Percentiles rank a stretch among this genome's conserved stretches.
Conservation (phyloP, 2,329 filamentous ascomycete genomes). For the Aspergillus pseudoglaucus region DNA sequence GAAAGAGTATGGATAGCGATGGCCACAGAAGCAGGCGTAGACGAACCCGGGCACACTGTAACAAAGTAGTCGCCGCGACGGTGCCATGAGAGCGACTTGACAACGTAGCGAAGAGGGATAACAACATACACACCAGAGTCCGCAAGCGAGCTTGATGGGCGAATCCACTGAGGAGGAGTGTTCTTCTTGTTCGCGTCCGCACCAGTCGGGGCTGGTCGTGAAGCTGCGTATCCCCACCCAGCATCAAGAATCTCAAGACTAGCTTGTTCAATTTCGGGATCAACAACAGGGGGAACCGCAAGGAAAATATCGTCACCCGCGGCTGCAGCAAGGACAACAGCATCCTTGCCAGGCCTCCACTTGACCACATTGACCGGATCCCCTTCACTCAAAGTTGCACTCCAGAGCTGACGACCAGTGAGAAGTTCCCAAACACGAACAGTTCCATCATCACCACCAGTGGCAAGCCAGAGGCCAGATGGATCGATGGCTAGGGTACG, state of each 20-base stretch:
- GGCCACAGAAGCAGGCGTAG: slow-evolving; percentile 50
- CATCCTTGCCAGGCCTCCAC: slow-evolving; percentile 81
- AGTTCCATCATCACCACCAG: slow-evolving; percentile 88
- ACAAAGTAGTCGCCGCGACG: slow-evolving; percentile 89
- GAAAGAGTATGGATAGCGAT: slow-evolving; percentile 92
- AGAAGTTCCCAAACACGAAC: slow-evolving; percentile 83
- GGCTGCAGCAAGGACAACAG: slow-evolving; percentile 74
- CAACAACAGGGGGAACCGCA: slow-evolving; percentile 66
- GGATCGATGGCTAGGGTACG: slow-evolving; percentile 80
- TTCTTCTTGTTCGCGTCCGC: slow-evolving; percentile 57
- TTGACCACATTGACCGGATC: slow-evolving; percentile 78
- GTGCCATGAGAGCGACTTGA: slow-evolving; percentile 92
- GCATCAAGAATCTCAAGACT: slow-evolving; percentile 73
- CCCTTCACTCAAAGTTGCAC: slow-evolving; percentile 65
- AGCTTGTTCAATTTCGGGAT: slow-evolving; percentile 65
- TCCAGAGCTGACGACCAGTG: slow-evolving; percentile 84
- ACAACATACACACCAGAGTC: slow-evolving; percentile 71
- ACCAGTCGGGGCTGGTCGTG: slow-evolving; percentile 46
- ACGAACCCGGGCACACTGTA: slow-evolving; percentile 68
- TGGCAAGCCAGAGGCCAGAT: slow-evolving; percentile 76
- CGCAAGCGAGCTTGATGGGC: slow-evolving; percentile 67
- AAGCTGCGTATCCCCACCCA: slow-evolving; percentile 89
- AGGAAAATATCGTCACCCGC: slow-evolving; percentile 81
- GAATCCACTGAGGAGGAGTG: slow-evolving; percentile 72
- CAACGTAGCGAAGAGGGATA: slow-evolving; percentile 68